Base-by-base conservation (phyloP, 2,329 filamentous ascomycete species). In the Xylariaceae sp. region DNA sequence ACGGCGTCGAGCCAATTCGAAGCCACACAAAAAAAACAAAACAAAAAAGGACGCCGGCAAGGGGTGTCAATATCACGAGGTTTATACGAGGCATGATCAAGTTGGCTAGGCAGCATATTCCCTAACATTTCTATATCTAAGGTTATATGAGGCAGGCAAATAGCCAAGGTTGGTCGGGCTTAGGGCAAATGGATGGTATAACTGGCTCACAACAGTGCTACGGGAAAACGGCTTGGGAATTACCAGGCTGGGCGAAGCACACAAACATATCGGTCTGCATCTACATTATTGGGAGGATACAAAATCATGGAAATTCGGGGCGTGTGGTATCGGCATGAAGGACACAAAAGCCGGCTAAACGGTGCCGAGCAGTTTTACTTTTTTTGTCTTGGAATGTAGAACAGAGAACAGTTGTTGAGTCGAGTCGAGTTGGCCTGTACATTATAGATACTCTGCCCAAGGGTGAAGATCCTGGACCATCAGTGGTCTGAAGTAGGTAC, bases 1-100 rank as follows among this genome's bases (percentile, higher is more conserved):
- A 67, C 51, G 58, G 58, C 53, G 52, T 56, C 50, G 45, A 48
- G 47, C 37, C 44, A 11, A 49, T 53, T 53, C 13, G 23, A 54
- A 53, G 18, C 9, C 37, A 9, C 13, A 45, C 50, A 6, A 54
- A 30, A 17, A 23, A 30, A 30, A 23, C 23, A 42, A 45, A 6
- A 30, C 23, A 54, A 30, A 17, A 23, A 39, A 39, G 52, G 23
- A 39, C 39, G 8, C 17, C 2, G 48, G 48, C 42, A 52, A 6
- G 44, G 37, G 13, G 35, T 15, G 9, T 10, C 30, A 11, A 53
- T 45, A 52, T 59, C 17, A 56, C 50, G 55, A 59, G 51, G 51
- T 54, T 42, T 54, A 10, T 13, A 58, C 47, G 59, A 55, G 30
- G 53, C 49, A 61, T 23, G 56, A 50, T 48, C 10, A 49, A 18